Evolutionary conservation across 257 asterid genomes (phyloP).

Genomic region (Gardenia jasminoides): DNA sequence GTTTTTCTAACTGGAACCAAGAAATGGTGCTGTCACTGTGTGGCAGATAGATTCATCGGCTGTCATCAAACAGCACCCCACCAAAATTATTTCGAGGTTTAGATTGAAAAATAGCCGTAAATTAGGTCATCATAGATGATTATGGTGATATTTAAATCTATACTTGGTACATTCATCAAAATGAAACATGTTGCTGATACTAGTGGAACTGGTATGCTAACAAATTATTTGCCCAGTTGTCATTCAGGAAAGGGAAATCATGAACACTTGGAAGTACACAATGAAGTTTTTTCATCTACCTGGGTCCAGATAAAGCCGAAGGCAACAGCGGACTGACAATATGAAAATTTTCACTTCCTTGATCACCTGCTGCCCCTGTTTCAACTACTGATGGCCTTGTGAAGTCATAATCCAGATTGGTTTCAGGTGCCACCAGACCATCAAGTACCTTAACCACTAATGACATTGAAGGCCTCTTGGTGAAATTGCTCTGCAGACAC

Average conservation of each 20-base stretch:
- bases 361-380: background rate
- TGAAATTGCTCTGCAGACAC: conserved; percentile 25
- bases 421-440: conserved; percentile 14
- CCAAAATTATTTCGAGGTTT: too few relatives aligned
- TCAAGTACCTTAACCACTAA: conserved; percentile 20
- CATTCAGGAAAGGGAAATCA: too few relatives aligned
- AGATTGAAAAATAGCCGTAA: too few relatives aligned
- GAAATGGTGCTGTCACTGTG: too few relatives aligned
- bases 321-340: conserved; percentile 10
- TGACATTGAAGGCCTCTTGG: conserved; percentile 24
- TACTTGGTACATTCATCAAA: too few relatives aligned
- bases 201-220: too few relatives aligned
- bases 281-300: background rate
- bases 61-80: background rate
- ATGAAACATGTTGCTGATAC: too few relatives aligned
- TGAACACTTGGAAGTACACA: background rate
- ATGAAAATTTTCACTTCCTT: background rate
- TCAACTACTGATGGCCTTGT: background rate
- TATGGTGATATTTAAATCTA: too few relatives aligned
- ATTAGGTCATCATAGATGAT: too few relatives aligned
- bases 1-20: too few relatives aligned
- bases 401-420: conserved; percentile 10
- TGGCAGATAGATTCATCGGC: too few relatives aligned
- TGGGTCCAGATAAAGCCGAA: background rate
- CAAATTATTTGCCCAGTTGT: too few relatives aligned